Evolutionary conservation across 371 early-diverging fungal species (phyloP).

Genomic region (Batkoa obscura): DNA sequence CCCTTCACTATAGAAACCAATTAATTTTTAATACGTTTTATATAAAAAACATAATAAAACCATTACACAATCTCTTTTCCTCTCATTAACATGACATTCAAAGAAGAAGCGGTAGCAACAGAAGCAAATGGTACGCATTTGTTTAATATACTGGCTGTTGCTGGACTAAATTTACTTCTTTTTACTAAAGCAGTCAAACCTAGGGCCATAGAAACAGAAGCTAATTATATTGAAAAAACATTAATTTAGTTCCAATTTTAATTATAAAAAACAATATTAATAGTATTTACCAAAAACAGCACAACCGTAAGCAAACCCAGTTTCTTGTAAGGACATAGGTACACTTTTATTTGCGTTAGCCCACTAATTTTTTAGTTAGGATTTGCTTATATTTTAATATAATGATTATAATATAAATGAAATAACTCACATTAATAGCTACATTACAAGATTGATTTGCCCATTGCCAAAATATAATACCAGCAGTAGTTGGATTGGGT

Average conservation of each 20-base stretch:
- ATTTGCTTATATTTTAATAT: background rate
- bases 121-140: slow-evolving; percentile 56
- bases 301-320: slow-evolving; percentile 23
- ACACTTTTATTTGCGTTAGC: slow-evolving; percentile 71
- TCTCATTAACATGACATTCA: slow-evolving; percentile 74
- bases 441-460: slow-evolving; percentile 66
- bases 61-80: slow-evolving; percentile 44
- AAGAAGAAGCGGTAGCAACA: slow-evolving; percentile 61
- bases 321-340: slow-evolving; percentile 47
- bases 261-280: background rate
- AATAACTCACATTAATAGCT: slow-evolving; percentile 35
- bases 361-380: slow-evolving; percentile 12
- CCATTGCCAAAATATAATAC: slow-evolving; percentile 70
- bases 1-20: slow-evolving; percentile 26
- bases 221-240: background rate
- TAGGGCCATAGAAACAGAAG: slow-evolving; percentile 51
- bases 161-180: slow-evolving; percentile 46
- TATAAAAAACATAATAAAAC: no score
- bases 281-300: background rate
- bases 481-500: slow-evolving; percentile 50
- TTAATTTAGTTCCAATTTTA: background rate
- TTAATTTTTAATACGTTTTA: background rate
- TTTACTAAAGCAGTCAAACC: slow-evolving; percentile 53
- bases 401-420: background rate
- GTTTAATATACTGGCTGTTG: slow-evolving; percentile 29